A percentile compares a stretch with the other conserved stretches of the same genome.
Evolutionary conservation across 1,139 yeast species (phyloP).

Genomic region (Chernovozyma sophiae-reginae): DNA sequence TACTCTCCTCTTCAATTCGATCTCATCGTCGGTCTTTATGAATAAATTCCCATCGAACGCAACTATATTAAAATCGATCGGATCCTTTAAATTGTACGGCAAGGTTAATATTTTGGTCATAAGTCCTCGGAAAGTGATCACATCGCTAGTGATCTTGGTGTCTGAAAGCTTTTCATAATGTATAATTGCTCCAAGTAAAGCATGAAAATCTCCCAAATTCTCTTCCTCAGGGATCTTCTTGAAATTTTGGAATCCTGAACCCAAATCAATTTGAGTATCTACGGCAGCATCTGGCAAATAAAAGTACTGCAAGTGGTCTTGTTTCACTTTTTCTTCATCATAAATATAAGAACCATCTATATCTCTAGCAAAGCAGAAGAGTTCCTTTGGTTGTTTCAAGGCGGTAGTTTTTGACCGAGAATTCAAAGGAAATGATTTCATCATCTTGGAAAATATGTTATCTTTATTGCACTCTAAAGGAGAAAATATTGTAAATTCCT

Average conservation of each 20-base stretch:
- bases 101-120: slow-evolving; percentile 64
- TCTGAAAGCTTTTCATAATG: slow-evolving; percentile 48
- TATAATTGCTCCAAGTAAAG: slow-evolving; percentile 53
- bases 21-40: slow-evolving; percentile 56
- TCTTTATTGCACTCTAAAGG: too few relatives aligned
- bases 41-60: slow-evolving; percentile 80
- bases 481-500: too few relatives aligned
- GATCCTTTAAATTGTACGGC: slow-evolving; percentile 54
- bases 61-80: slow-evolving; percentile 62
- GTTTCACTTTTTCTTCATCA: slow-evolving; percentile 44
- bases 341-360: slow-evolving; percentile 41
- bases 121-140: slow-evolving; percentile 81
- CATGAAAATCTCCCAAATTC: slow-evolving; percentile 52
- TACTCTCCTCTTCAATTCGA: slow-evolving; percentile 27
- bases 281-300: slow-evolving; percentile 71
- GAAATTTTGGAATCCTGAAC: slow-evolving; percentile 60
- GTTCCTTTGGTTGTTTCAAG: slow-evolving; percentile 71
- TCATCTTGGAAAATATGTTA: slow-evolving; percentile 11
- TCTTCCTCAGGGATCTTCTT: slow-evolving; percentile 51
- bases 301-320: slow-evolving; percentile 51
- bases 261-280: slow-evolving; percentile 53
- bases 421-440: slow-evolving; percentile 39
- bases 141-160: slow-evolving; percentile 53
- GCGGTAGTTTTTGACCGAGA: slow-evolving; percentile 52
- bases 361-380: slow-evolving; percentile 56